phyloP scores from a whole-genome alignment of 2,329 filamentous ascomycete species.

The Alternaria rosae region DNA sequence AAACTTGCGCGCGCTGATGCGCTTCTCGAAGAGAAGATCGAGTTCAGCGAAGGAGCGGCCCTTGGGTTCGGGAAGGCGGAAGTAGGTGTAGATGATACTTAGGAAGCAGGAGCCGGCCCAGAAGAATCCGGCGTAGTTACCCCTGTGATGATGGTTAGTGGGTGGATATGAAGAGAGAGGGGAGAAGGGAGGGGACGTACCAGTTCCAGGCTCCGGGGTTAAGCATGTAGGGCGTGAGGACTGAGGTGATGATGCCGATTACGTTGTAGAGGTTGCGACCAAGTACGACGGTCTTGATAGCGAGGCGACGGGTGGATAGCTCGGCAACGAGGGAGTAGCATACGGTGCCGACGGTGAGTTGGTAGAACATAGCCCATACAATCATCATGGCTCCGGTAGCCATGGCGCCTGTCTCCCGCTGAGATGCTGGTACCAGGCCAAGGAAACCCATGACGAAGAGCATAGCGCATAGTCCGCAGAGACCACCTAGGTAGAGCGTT shows the following conservation, averaged over 20 bases:
- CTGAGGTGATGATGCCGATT: constrained; percentile 79
- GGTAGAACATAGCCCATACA: constrained; percentile 66
- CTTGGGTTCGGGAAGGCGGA: constrained; percentile 79
- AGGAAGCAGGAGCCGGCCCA: constrained; percentile 82
- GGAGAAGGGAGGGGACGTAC: neutral
- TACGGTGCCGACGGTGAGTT: constrained; percentile 86
- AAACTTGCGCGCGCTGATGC: constrained; percentile 76
- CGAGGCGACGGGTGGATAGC: constrained; percentile 79
- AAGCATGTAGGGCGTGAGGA: constrained; percentile 91
- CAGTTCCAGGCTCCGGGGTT: constrained; percentile 86
- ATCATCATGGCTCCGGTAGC: constrained; percentile 85
- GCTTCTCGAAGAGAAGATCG: constrained; percentile 81
- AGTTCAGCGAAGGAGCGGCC: constrained; percentile 87
- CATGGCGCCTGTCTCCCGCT: constrained; percentile 69
- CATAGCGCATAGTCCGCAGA: constrained; percentile 74
- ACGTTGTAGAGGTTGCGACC: constrained; percentile 80
- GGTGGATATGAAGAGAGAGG: neutral
- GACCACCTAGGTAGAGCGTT: constrained; percentile 76
- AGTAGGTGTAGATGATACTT: constrained; percentile 83
- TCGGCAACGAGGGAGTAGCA: constrained; percentile 90
- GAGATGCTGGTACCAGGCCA: constrained; percentile 70
- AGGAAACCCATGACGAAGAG: constrained; percentile 85
- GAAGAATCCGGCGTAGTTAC: constrained; percentile 87
- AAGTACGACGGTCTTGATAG: constrained; percentile 91
- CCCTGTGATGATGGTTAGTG: constrained; percentile 55